Evolutionary conservation across 768 basidiomycete genomes (phyloP), one percentile per base, ranked within the genome.

Genomic region (Leccinum rimulosum): DNA sequence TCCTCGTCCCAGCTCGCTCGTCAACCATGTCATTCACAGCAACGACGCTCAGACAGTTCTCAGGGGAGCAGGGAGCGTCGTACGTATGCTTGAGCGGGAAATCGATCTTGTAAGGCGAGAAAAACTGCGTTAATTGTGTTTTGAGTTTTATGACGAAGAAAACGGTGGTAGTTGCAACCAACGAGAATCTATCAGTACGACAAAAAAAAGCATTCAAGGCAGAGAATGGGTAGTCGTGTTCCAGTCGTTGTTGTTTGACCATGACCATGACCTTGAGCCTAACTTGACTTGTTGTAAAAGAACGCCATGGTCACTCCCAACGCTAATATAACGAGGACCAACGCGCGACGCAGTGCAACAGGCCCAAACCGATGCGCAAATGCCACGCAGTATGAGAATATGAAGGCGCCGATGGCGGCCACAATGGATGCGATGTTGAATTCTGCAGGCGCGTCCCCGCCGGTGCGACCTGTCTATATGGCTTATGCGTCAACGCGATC

Each of bases 161-260:
- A 22, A 22, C 22, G 22, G 22, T 22, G 22, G 22, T 22, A 22
- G 22, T 22, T 22, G 22, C 22, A 22, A 22, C 22, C 22, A 22
- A 22, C 22, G 22, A 22, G 22, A 22, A 22, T 22, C 22, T 22
- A 22, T 22, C 22, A 22, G 22, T 22, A 22, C 22, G 22, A 22
- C 22, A 22, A 22, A 22, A 22, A 22, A 22, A 22, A 22, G 22
- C 22, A 22, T 22, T 22, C 22, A 22, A 22, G 22, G 22, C 22
- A 22, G 22, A 22, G 22, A 22, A 22, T 22, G 22, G 22, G 22
- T 22, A 22, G 22, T 68, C 2, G 85, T 76, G 71, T 96, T 93
- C 94, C 95, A 98, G 65, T 97, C 93, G 15, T 83, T 75, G 63
- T 93, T 95, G 68, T 86, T 91, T 86, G 60, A 89, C 80, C 82